Evolutionary conservation across 2,329 filamentous ascomycete genomes (phyloP).

Genomic region (Aspergillus phoenicis): DNA sequence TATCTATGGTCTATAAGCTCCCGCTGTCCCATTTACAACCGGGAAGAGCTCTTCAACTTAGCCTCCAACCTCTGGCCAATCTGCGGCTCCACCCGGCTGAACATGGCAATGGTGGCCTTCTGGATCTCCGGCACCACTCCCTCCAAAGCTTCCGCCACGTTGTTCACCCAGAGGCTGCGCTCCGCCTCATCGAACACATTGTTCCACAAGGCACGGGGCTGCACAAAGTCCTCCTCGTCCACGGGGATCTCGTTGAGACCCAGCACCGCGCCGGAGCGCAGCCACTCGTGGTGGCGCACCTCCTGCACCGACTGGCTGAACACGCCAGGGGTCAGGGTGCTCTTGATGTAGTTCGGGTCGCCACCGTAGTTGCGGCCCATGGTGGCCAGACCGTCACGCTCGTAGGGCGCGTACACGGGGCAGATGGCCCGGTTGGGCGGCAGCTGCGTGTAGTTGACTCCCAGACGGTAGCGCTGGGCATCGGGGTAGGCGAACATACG

Average conservation of each 20-base stretch:
- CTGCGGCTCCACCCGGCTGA: constrained; percentile 24
- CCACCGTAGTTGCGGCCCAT: constrained; percentile 58
- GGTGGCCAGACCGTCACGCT: constrained; percentile 43
- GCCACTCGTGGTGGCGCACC: constrained; percentile 26
- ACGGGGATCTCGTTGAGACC: constrained; percentile 29
- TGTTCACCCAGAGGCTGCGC: constrained; percentile 23
- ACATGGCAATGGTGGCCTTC: constrained; percentile 23
- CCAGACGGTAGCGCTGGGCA: constrained; percentile 47
- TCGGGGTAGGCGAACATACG: constrained; percentile 65
- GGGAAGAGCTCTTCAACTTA: constrained; percentile 12
- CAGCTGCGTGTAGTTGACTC: constrained; percentile 47
- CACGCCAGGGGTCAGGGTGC: constrained; percentile 25
- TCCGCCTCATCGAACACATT: constrained; percentile 31
- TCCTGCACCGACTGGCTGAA: constrained; percentile 20
- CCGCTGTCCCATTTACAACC: not conserved
- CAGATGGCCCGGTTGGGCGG: constrained; percentile 41
- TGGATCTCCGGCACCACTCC: constrained; percentile 24
- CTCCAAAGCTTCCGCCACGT: constrained; percentile 29
- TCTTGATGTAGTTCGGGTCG: constrained; percentile 58
- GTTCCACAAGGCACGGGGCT: constrained; percentile 35
- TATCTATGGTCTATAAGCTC: not conserved
- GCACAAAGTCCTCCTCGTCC: constrained; percentile 35
- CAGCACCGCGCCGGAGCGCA: constrained; percentile 24
- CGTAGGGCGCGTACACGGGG: constrained; percentile 56
- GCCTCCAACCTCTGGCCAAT: constrained; percentile 24